phyloP scores from a whole-genome alignment of 1,284 basidiomycete genomes.

The Cutaneotrichosporon dermatis region DNA sequence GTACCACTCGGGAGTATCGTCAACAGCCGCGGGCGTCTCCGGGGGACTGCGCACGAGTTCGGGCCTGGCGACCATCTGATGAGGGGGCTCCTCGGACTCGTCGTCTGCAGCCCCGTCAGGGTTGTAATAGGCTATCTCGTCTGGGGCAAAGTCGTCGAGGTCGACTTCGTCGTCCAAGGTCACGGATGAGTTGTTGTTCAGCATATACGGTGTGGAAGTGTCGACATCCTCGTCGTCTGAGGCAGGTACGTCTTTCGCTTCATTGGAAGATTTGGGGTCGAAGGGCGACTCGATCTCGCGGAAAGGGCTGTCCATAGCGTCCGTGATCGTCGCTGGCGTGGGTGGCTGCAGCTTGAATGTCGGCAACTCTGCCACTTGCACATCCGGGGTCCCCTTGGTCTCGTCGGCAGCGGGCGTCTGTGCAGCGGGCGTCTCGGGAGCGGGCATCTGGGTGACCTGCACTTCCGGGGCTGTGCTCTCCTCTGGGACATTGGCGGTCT shows the following conservation, averaged over 20 bases:
- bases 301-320: background rate
- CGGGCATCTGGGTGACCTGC: background rate
- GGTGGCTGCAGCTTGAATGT: slow-evolving; percentile 16
- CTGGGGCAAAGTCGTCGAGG: background rate
- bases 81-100: background rate
- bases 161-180: background rate
- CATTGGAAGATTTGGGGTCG: too few species aligned
- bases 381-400: too few species aligned
- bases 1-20: background rate
- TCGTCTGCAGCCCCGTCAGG: background rate
- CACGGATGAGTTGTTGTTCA: background rate
- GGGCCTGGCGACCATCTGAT: background rate
- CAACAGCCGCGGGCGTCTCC: background rate
- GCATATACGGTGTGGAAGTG: too few species aligned
- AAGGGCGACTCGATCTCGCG: background rate
- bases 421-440: too few species aligned
- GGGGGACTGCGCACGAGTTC: background rate
- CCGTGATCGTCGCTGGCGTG: slow-evolving; percentile 4
- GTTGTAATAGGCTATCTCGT: background rate
- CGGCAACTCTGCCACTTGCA: background rate
- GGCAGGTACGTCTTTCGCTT: too few species aligned
- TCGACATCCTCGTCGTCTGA: too few species aligned
- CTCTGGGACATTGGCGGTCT: too few species aligned
- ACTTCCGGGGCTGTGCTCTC: slow-evolving; percentile 4
- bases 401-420: too few species aligned